Evolutionary conservation across 176 grass and related monocot genomes (phyloP).

Genomic region (Triticum timopheevii): DNA sequence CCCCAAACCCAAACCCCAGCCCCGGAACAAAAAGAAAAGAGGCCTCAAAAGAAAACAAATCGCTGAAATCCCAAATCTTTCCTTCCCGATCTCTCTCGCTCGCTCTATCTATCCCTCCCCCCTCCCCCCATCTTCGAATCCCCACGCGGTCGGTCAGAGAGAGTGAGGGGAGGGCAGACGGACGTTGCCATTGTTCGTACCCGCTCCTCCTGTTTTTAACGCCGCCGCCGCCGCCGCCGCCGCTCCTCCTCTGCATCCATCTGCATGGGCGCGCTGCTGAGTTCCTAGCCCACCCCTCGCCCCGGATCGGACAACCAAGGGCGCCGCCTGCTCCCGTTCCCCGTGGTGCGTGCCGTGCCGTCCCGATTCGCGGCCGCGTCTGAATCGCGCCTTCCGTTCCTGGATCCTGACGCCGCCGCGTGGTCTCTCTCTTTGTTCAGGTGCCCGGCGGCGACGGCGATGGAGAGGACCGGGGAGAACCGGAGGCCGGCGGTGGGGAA

Average conservation of each 20-base stretch:
- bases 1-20: not conserved
- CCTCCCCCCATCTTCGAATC: conserved; percentile 17
- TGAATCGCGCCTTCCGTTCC: not conserved
- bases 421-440: not conserved
- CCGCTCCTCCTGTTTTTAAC: conserved; percentile 24
- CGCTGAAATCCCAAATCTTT: not conserved
- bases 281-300: too few relatives aligned
- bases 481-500: conserved; percentile 19
- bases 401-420: conserved; percentile 17
- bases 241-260: not conserved
- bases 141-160: conserved; percentile 25
- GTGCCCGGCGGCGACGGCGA: conserved; percentile 33
- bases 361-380: not conserved
- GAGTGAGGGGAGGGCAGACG: not conserved
- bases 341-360: conserved; percentile 3
- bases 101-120: conserved; percentile 5
- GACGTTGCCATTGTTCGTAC: conserved; percentile 29
- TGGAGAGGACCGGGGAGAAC: conserved; percentile 65
- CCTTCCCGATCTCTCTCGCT: not conserved
- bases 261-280: conserved; percentile 17
- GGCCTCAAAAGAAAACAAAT: conserved; percentile 21
- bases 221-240: conserved; percentile 16
- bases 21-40: conserved; percentile 10
- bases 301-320: conserved; percentile 9
- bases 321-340: conserved; percentile 3